Evolutionary conservation across 306 rosid genomes (phyloP).

Genomic region (Cucurbita maxima): DNA sequence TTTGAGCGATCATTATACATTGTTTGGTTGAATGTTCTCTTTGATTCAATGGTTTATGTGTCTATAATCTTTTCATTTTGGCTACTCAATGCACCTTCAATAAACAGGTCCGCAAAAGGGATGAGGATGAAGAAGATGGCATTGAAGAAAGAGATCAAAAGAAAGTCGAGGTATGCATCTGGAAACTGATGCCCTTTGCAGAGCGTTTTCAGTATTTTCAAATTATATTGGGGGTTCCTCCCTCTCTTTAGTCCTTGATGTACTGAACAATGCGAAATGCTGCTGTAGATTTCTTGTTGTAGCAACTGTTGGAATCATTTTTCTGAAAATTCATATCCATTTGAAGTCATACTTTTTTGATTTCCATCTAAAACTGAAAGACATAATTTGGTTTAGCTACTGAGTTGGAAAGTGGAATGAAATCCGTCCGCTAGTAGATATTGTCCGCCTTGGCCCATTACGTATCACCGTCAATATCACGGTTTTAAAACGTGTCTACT

Average conservation of each 20-base stretch:
- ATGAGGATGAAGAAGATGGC: constrained; percentile 21
- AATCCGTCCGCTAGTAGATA: neutral
- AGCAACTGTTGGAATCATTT: neutral
- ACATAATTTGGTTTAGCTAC: neutral
- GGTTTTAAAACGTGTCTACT: too few relatives aligned
- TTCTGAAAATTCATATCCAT: neutral
- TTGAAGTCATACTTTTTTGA: neutral
- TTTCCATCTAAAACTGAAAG: neutral
- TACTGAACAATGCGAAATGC: neutral
- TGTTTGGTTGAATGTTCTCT: neutral
- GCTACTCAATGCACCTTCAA: constrained; percentile 4
- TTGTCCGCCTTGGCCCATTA: too few relatives aligned
- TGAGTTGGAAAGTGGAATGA: neutral
- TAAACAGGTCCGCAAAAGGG: constrained; percentile 22
- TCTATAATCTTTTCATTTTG: neutral
- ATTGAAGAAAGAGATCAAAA: constrained; percentile 21
- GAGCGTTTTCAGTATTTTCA: neutral
- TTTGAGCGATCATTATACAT: too few relatives aligned
- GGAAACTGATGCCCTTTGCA: neutral
- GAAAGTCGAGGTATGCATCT: constrained; percentile 17
- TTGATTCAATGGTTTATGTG: neutral
- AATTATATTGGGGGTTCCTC: neutral
- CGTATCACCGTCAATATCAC: too few relatives aligned
- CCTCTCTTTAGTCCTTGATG: neutral
- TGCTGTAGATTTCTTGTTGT: neutral